Conservation (phyloP, 441 rosid genomes). For the Hura crepitans region DNA sequence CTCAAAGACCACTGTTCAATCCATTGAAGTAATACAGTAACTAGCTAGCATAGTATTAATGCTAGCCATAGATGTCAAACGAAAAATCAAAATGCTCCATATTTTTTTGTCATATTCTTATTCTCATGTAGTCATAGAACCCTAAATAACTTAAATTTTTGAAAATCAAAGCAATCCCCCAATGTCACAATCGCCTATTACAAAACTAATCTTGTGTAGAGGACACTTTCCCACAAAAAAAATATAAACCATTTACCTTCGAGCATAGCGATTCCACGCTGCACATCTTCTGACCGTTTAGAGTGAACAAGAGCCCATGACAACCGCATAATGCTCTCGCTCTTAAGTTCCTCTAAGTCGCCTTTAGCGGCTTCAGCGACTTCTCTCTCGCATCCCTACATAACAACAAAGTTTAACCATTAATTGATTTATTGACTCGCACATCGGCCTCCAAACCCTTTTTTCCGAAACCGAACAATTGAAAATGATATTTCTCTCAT, state of each 20-base stretch:
- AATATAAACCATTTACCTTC: slow-evolving; percentile 41
- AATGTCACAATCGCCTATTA: not conserved
- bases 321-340: slow-evolving; percentile 68
- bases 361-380: slow-evolving; percentile 49
- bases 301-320: slow-evolving; percentile 99
- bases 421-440: too few relatives aligned
- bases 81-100: not conserved
- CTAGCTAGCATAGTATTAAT: not conserved
- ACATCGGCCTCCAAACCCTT: too few relatives aligned
- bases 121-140: not conserved
- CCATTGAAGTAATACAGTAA: not conserved
- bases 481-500: not conserved
- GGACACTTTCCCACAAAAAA: not conserved
- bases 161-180: not conserved
- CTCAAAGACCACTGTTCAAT: not conserved
- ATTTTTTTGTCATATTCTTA: not conserved
- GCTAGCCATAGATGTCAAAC: not conserved
- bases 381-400: slow-evolving; percentile 83
- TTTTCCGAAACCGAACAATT: too few relatives aligned
- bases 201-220: too few relatives aligned
- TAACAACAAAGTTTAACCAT: too few relatives aligned
- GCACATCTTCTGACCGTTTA: slow-evolving; percentile 64
- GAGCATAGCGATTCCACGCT: slow-evolving; percentile 92
- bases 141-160: not conserved
- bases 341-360: slow-evolving; percentile 51